These are phyloP conservation scores for Pyrenula massariospora DNA, from an alignment of 495 filamentous ascomycete genomes.

Conservation along the genomic window DNA sequence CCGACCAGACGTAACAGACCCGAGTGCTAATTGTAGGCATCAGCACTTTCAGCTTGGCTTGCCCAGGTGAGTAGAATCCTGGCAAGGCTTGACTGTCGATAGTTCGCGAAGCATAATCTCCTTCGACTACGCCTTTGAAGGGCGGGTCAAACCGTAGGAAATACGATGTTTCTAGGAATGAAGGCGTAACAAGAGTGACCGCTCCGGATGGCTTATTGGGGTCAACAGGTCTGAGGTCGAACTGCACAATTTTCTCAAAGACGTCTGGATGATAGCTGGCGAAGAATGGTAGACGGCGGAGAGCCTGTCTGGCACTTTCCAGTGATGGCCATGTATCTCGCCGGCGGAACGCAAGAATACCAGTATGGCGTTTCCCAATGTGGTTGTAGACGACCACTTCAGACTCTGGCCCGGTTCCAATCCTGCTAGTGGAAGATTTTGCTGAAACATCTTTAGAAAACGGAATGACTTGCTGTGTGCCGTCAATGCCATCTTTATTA, in stretches of 20 bases:
- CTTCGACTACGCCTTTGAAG: background rate
- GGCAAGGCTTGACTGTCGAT: slow-evolving; percentile 1
- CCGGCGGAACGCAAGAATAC: background rate
- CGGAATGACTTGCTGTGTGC: background rate
- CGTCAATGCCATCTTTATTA: background rate
- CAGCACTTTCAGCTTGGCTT: slow-evolving; percentile 1
- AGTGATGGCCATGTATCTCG: slow-evolving; percentile 11
- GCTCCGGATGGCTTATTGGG: background rate
- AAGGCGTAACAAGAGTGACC: slow-evolving; percentile 5
- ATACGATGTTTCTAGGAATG: slow-evolving; percentile 1
- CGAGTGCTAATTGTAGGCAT: slow-evolving; percentile 2
- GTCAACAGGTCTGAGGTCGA: slow-evolving; percentile 5
- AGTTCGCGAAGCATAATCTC: slow-evolving; percentile 2
- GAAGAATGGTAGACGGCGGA: slow-evolving; percentile 11
- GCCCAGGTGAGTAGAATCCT: slow-evolving; percentile 2
- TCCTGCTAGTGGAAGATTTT: background rate
- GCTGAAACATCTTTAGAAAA: background rate
- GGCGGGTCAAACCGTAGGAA: slow-evolving; percentile 3
- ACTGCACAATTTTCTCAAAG: slow-evolving; percentile 11
- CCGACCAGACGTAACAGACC: slow-evolving; percentile 3
- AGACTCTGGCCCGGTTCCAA: background rate
- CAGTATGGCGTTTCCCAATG: background rate
- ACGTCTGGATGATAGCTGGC: slow-evolving; percentile 10
- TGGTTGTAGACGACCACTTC: background rate
- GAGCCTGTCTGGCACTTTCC: slow-evolving; percentile 4